phyloP scores from a whole-genome alignment of 2,329 filamentous ascomycete genomes.

The Fusarium brachygibbosum region DNA sequence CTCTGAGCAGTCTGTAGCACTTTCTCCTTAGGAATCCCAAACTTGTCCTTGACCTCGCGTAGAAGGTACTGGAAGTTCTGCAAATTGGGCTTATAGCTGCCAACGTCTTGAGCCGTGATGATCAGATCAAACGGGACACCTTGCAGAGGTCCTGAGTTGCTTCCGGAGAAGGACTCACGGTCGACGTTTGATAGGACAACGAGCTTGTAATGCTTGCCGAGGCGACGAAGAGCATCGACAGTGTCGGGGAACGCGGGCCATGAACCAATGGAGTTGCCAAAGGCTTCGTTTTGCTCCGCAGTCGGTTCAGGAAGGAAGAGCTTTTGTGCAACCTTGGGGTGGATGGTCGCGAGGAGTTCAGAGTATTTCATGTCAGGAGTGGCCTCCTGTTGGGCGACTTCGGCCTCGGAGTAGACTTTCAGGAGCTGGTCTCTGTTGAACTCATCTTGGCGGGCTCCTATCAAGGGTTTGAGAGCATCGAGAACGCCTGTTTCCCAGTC shows the following conservation, averaged over 20 bases:
- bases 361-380: conserved; percentile 72
- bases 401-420: conserved; percentile 59
- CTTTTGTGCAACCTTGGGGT: conserved; percentile 62
- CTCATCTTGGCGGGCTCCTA: conserved; percentile 52
- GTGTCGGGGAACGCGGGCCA: conserved; percentile 74
- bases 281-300: conserved; percentile 59
- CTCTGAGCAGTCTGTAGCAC: conserved; percentile 78
- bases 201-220: conserved; percentile 68
- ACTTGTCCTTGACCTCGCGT: conserved; percentile 63
- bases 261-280: conserved; percentile 65
- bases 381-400: conserved; percentile 64
- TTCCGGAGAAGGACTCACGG: conserved; percentile 62
- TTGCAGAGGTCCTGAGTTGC: conserved; percentile 61
- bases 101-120: conserved; percentile 78
- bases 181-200: conserved; percentile 71
- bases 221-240: conserved; percentile 64
- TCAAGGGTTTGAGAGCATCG: conserved; percentile 64
- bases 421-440: conserved; percentile 57
- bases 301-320: conserved; percentile 56
- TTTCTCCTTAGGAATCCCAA: conserved; percentile 67
- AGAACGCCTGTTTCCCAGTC: conserved; percentile 81
- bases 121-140: conserved; percentile 70
- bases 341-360: conserved; percentile 66
- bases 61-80: conserved; percentile 77
- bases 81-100: conserved; percentile 76